Percentiles rank a stretch among this genome's conserved stretches.
Evolutionary conservation across 768 basidiomycete genomes (phyloP).

Genomic region (Termitomyces sp.): DNA sequence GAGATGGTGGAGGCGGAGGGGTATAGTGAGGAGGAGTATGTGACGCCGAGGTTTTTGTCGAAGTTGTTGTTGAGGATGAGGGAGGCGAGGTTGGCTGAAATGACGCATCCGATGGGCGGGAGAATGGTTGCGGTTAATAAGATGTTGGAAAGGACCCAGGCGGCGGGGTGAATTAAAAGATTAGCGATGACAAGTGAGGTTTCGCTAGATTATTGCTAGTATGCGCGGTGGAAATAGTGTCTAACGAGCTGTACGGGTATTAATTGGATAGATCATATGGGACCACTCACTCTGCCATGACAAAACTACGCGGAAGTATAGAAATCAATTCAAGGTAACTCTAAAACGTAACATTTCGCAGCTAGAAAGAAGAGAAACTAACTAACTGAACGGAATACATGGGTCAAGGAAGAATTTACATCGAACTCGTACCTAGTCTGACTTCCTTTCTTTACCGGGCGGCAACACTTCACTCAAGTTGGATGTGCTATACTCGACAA

Average conservation of each 20-base stretch:
- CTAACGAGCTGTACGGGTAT: not conserved
- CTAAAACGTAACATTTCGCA: not conserved
- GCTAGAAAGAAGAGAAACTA: not conserved
- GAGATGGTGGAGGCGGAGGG: slow-evolving; percentile 16
- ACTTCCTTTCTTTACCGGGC: not conserved
- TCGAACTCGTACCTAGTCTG: not conserved
- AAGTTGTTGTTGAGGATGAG: slow-evolving; percentile 61
- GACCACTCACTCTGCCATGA: not conserved
- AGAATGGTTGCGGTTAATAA: slow-evolving; percentile 61
- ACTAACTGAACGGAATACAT: not conserved
- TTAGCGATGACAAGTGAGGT: too few relatives aligned
- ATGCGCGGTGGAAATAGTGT: not conserved
- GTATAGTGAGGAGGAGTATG: slow-evolving; percentile 25
- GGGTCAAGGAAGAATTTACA: not conserved
- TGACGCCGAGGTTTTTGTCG: slow-evolving; percentile 58
- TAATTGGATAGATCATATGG: not conserved
- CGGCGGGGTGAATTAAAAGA: slow-evolving; percentile 36
- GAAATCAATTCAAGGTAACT: not conserved
- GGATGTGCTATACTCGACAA: too few relatives aligned
- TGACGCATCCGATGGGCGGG: slow-evolving; percentile 43
- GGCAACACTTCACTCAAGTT: not conserved
- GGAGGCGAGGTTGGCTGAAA: slow-evolving; percentile 54
- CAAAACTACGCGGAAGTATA: not conserved
- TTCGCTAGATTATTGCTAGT: not conserved
- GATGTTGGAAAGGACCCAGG: slow-evolving; percentile 67